Conservation (phyloP, 768 basidiomycete genomes). For the Suillus plorans region DNA sequence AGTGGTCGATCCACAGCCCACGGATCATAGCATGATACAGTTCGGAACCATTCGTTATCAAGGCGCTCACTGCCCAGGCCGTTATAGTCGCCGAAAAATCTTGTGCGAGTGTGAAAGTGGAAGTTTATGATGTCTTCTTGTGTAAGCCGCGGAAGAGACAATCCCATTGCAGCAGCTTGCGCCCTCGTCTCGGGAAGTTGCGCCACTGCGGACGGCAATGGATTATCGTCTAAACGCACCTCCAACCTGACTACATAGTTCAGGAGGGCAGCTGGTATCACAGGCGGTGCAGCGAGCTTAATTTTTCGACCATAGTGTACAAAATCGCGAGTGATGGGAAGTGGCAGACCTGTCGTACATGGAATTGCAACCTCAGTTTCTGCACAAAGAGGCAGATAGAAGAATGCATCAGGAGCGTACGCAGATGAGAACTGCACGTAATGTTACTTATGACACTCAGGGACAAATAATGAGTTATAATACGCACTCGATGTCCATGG, state of each 20-base stretch:
- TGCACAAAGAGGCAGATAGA: conserved; percentile 39
- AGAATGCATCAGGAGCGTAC: conserved; percentile 45
- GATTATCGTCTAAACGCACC: conserved; percentile 29
- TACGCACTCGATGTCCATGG: conserved; percentile 40
- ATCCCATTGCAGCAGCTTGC: conserved; percentile 29
- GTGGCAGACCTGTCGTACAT: conserved; percentile 22
- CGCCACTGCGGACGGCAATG: conserved; percentile 22
- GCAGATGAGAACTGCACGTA: conserved; percentile 38
- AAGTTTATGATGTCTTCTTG: conserved; percentile 43
- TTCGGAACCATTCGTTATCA: conserved; percentile 50
- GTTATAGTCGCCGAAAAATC: conserved; percentile 23
- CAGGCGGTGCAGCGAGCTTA: conserved; percentile 39
- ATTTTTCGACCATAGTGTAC: conserved; percentile 43
- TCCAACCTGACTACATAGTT: conserved; percentile 38
- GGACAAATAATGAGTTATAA: background rate
- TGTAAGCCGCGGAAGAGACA: conserved; percentile 31
- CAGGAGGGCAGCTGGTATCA: conserved; percentile 41
- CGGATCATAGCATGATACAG: conserved; percentile 42
- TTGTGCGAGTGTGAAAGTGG: conserved; percentile 36
- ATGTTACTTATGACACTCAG: conserved; percentile 6
- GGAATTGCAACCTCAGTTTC: conserved; percentile 21
- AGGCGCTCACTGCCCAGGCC: conserved; percentile 29
- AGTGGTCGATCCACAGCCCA: conserved; percentile 35
- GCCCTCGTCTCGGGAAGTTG: conserved; percentile 36
- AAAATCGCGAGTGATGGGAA: conserved; percentile 33